Evolutionary conservation across 345 rosid species (phyloP).

Genomic region (Aethionema arabicum): DNA sequence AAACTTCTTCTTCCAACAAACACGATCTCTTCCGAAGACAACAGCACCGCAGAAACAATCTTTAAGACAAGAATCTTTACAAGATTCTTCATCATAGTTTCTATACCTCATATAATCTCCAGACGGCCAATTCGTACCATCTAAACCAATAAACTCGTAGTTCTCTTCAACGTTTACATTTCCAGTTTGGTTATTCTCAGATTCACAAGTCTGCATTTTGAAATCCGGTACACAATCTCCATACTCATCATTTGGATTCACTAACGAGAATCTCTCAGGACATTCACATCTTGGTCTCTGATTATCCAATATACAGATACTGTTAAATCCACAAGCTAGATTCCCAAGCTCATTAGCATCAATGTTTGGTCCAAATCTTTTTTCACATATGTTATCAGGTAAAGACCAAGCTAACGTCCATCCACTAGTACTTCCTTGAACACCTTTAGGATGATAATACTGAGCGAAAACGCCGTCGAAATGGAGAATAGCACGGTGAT

Average conservation of each 20-base stretch:
- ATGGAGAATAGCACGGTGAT: constrained; percentile 51
- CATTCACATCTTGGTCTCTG: constrained; percentile 50
- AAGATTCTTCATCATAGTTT: constrained; percentile 40
- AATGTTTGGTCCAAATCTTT: not conserved
- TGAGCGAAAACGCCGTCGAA: constrained; percentile 57
- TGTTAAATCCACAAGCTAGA: constrained; percentile 63
- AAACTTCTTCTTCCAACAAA: constrained; percentile 54
- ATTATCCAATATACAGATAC: constrained; percentile 42
- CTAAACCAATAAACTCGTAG: constrained; percentile 33
- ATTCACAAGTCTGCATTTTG: constrained; percentile 38
- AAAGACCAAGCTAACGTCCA: constrained; percentile 41
- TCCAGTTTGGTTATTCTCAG: constrained; percentile 3
- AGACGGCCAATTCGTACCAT: constrained; percentile 40
- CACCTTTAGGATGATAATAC: constrained; percentile 48
- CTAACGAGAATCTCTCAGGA: constrained; percentile 41
- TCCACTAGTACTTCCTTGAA: constrained; percentile 1
- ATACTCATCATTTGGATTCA: constrained; percentile 38
- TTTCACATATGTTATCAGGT: constrained; percentile 47
- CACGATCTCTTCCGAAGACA: constrained; percentile 24
- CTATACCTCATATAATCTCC: constrained; percentile 43
- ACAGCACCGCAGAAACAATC: constrained; percentile 66
- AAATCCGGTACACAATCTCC: constrained; percentile 47
- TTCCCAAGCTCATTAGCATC: constrained; percentile 24
- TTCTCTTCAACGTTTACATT: constrained; percentile 17
- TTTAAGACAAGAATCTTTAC: constrained; percentile 45